Base-by-base conservation (phyloP, 2,329 filamentous ascomycete genomes). In the Cladorrhinum sp. region DNA sequence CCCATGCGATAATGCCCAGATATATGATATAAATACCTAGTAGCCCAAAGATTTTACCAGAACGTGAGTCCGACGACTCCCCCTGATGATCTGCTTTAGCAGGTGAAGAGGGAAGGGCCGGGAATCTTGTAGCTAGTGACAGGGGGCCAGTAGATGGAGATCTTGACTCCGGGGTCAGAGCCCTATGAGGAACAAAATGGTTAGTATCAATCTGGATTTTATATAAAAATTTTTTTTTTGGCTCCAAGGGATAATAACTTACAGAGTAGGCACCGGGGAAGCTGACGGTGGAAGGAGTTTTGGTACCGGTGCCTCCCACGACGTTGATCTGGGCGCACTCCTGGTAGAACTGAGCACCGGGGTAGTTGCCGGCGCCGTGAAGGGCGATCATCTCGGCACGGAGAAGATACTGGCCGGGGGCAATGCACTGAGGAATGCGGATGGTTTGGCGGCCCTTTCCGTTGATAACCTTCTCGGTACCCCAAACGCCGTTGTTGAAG, bases 301-400 rank as follows among this genome's bases (percentile, higher is more conserved):
- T 68, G 57, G 58, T 52, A 54, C 65, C 65, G 30, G 65, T 59
- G 16, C 65, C 65, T 24, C 65, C 67, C 16, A 68, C 67, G 50
- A 68, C 57, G 57, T 68, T 68, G 50, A 68, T 53, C 64, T 68
- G 67, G 20, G 67, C 67, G 54, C 66, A 68, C 64, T 68, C 67
- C 64, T 67, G 66, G 59, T 68, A 68, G 57, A 68, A 68, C 60
- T 68, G 67, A 2, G 67, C 67, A n/a, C 67, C 67, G 10, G 67
- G 67, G 51, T 68, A 68, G 59, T 62, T 65, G 39, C 49, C 24
- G 1, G 67, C 67, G 20, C 62, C 65, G 55, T 68, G 67, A 7
- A 68, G 61, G 50, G 67, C 67, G 20, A 68, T 58, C 66, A 68
- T 67, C 65, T 68, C 66, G 5, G 66, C 66, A 9, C 66, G 64